phyloP scores from a whole-genome alignment of 2,329 filamentous ascomycete genomes.

The Hymenotorrendiella dingleyae region DNA sequence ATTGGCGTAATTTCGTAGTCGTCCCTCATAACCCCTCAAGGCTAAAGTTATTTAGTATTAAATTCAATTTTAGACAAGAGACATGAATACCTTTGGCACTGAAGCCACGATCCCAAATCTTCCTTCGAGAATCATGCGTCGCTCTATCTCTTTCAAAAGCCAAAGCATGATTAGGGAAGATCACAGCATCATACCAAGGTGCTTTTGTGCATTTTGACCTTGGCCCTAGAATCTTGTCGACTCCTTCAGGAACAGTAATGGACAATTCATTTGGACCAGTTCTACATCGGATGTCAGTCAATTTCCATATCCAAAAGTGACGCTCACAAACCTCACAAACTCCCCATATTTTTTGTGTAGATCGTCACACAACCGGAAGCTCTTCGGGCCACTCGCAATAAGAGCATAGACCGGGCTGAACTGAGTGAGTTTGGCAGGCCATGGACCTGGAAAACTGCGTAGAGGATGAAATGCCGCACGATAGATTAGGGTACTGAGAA shows the following conservation, averaged over 20 bases:
- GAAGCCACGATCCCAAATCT: constrained; percentile 22
- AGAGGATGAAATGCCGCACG: constrained; percentile 41
- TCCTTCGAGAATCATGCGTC: constrained; percentile 20
- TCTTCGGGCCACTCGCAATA: constrained; percentile 10
- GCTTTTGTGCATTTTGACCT: constrained; percentile 18
- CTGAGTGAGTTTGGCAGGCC: constrained; percentile 17
- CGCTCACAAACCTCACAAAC: constrained; percentile 14
- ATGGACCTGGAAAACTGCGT: constrained; percentile 25
- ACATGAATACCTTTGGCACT: constrained; percentile 15
- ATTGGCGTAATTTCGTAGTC: constrained; percentile 16
- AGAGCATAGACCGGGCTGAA: constrained; percentile 14
- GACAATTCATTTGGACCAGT: constrained; percentile 18
- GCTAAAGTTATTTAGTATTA: constrained; percentile 9
- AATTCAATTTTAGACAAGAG: not conserved
- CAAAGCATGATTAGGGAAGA: constrained; percentile 4
- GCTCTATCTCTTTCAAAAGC: constrained; percentile 15
- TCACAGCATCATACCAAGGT: constrained; percentile 20
- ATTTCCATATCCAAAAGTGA: not conserved
- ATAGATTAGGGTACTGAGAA: constrained; percentile 48
- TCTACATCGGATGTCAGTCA: not conserved
- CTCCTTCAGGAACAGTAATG: constrained; percentile 17
- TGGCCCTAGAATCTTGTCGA: constrained; percentile 13
- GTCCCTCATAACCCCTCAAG: constrained; percentile 19
- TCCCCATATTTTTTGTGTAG: constrained; percentile 22
- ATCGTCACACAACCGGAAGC: not conserved